Evolutionary conservation across 352 stramenopile genomes (phyloP).

Genomic region (Globisporangium okanoganense): DNA sequence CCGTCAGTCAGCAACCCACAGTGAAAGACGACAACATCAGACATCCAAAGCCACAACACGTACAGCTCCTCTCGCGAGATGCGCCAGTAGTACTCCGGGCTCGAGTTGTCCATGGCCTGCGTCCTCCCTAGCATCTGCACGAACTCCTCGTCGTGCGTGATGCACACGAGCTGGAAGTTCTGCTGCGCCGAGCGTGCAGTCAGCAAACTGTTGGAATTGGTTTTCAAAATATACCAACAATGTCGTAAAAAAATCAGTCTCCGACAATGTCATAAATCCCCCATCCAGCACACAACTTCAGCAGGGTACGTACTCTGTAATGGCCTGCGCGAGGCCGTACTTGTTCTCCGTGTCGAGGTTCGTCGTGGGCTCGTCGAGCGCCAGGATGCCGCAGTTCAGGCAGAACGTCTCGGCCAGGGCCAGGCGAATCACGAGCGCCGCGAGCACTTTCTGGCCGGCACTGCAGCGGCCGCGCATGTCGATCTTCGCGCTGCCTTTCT

Average conservation of each 20-base stretch:
- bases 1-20: conserved; percentile 2
- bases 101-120: conserved; percentile 65
- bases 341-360: conserved; percentile 98
- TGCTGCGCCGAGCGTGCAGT: conserved; percentile 91
- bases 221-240: conserved; percentile 7
- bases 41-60: conserved; percentile 7
- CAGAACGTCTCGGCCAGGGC: conserved; percentile 99
- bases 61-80: conserved; percentile 84
- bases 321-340: conserved; percentile 83
- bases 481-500: conserved; percentile 92
- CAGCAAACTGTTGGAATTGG: conserved; percentile 81
- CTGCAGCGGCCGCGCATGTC: conserved; percentile 99
- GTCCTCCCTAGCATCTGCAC: conserved; percentile 86
- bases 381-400: conserved; percentile 97
- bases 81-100: conserved; percentile 83
- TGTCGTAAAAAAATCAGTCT: not conserved
- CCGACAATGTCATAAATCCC: not conserved
- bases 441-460: conserved; percentile 96
- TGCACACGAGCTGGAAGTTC: conserved; percentile 99
- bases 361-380: conserved; percentile 98
- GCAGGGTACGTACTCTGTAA: conserved; percentile 66
- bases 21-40: not conserved
- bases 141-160: conserved; percentile 99
- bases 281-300: not conserved
- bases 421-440: conserved; percentile 97